phyloP scores from a whole-genome alignment of 148 eudicot genomes.

The Cornus florida region DNA sequence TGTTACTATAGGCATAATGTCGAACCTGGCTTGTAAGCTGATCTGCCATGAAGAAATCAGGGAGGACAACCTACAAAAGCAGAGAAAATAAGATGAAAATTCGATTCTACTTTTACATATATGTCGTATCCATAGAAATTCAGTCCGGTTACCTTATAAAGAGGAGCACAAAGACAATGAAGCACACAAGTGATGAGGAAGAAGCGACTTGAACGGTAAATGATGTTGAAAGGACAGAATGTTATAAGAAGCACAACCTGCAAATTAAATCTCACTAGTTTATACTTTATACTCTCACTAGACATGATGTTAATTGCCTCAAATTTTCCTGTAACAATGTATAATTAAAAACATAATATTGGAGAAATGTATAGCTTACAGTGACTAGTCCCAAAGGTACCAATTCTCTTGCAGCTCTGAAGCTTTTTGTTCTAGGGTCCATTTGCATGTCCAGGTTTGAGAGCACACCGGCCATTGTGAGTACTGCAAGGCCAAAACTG shows the following conservation, averaged over 20 bases:
- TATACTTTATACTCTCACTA: neutral
- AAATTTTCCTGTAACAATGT: neutral
- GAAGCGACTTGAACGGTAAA: conserved; percentile 26
- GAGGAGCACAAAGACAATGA: conserved; percentile 21
- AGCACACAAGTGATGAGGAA: conserved; percentile 9
- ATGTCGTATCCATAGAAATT: neutral
- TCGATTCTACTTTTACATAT: too few species aligned
- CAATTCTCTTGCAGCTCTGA: conserved; percentile 27
- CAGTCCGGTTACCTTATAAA: conserved; percentile 9
- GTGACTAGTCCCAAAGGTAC: conserved; percentile 35
- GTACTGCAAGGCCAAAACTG: conserved; percentile 37
- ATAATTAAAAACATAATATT: too few species aligned
- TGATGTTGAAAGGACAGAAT: conserved; percentile 20
- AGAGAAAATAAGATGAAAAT: neutral
- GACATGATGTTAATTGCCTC: neutral
- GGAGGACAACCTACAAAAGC: conserved; percentile 33
- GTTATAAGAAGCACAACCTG: conserved; percentile 26
- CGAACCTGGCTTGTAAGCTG: conserved; percentile 64
- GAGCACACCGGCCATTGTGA: conserved; percentile 31
- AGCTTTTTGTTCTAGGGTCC: conserved; percentile 34
- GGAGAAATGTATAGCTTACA: conserved; percentile 20
- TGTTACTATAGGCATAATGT: neutral
- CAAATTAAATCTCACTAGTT: conserved; percentile 5
- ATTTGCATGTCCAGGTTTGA: conserved; percentile 47
- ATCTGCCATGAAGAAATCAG: conserved; percentile 65